phyloP scores from a whole-genome alignment of 2,329 filamentous ascomycete species.

The Alternaria brassicae region DNA sequence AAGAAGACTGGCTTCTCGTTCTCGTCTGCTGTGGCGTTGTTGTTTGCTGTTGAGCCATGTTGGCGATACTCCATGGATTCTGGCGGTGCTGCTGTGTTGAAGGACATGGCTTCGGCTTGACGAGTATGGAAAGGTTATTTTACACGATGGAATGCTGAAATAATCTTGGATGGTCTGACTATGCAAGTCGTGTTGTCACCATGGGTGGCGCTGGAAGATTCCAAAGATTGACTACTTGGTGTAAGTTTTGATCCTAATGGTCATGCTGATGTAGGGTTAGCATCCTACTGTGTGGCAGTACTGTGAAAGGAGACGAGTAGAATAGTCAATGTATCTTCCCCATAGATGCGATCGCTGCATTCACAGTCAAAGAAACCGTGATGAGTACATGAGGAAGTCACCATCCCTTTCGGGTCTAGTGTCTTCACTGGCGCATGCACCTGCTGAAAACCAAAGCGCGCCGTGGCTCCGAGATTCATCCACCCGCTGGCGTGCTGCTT shows the following conservation, averaged over 20 bases:
- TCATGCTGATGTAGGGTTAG: neutral
- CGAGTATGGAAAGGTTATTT: neutral
- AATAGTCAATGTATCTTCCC: neutral
- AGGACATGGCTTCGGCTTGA: neutral
- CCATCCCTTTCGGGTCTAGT: conserved; percentile 23
- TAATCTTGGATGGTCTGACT: neutral
- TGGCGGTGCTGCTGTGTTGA: conserved; percentile 15
- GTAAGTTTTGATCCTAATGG: neutral
- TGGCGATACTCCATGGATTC: conserved; percentile 13
- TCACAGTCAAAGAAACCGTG: conserved; percentile 16
- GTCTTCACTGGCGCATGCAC: conserved; percentile 17
- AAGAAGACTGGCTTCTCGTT: conserved; percentile 64
- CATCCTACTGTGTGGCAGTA: neutral
- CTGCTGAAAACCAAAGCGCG: conserved; percentile 18
- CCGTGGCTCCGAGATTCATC: conserved; percentile 12
- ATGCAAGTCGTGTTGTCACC: neutral
- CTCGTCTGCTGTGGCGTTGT: conserved; percentile 31
- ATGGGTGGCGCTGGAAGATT: neutral
- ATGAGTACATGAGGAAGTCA: conserved; percentile 14
- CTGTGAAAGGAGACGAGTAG: neutral
- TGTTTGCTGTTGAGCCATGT: conserved; percentile 9
- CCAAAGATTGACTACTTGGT: conserved; percentile 1
- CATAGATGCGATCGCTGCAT: conserved; percentile 6
- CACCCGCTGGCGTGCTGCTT: conserved; percentile 20
- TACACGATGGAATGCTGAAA: neutral